These are phyloP conservation scores for Ustilago lituana DNA, from an alignment of 1,284 basidiomycete species.

Conservation along the genomic window DNA sequence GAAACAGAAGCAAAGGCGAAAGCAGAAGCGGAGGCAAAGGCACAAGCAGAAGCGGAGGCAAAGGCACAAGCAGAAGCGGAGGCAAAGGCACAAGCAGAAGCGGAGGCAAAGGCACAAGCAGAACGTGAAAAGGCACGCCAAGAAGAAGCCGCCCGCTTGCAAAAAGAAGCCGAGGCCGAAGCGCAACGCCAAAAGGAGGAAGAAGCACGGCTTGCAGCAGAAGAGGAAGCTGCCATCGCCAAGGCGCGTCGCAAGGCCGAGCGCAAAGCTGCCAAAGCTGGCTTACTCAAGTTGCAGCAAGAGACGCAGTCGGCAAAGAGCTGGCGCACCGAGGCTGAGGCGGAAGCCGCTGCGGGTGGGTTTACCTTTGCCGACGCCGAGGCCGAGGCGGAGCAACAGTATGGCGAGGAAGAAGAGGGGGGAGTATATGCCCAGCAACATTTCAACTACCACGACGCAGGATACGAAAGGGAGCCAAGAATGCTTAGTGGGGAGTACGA, in stretches of 20 bases:
- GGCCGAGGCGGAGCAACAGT: conserved; percentile 12
- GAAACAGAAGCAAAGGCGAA: conserved; percentile 8
- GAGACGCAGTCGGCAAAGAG: conserved; percentile 30
- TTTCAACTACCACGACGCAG: conserved; percentile 21
- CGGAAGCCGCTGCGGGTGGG: conserved; percentile 57
- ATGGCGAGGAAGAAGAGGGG: not conserved
- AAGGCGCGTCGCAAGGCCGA: conserved; percentile 55
- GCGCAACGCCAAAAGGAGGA: conserved; percentile 33
- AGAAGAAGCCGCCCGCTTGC: conserved; percentile 19
- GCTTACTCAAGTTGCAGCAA: conserved; percentile 39
- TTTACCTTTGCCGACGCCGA: conserved; percentile 42
- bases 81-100: conserved; percentile 21
- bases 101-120: conserved; percentile 26
- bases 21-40: conserved; percentile 15
- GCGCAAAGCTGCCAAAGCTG: conserved; percentile 55
- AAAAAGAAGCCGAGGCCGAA: conserved; percentile 40
- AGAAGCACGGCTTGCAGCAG: conserved; percentile 45
- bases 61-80: conserved; percentile 23
- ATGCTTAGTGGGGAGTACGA: conserved; percentile 18
- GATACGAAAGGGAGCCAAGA: conserved; percentile 1
- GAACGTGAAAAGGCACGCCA: conserved; percentile 21
- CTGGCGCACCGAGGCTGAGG: conserved; percentile 55
- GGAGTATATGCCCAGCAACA: conserved; percentile 10
- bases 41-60: not conserved
- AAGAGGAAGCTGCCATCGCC: conserved; percentile 58